These are phyloP conservation scores for Ascomycota sp. DNA, from an alignment of 2,329 filamentous ascomycete species.

Conservation along the genomic window DNA sequence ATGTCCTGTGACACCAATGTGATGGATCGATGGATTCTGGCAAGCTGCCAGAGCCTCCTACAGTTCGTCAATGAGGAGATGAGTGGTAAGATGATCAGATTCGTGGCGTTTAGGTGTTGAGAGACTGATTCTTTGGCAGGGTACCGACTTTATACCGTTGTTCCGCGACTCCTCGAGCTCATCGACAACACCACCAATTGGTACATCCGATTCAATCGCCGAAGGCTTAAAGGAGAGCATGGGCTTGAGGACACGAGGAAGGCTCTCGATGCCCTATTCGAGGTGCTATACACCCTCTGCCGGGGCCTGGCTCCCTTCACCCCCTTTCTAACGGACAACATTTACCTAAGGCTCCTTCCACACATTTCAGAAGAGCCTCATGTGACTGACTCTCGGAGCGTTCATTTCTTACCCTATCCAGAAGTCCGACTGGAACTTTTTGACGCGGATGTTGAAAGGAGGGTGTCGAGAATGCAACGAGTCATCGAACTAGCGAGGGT, in stretches of 20 bases:
- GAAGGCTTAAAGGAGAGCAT: conserved; percentile 73
- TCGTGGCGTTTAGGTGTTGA: background rate
- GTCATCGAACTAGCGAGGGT: conserved; percentile 81
- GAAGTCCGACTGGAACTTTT: conserved; percentile 76
- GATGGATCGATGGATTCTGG: conserved; percentile 90
- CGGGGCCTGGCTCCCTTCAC: conserved; percentile 82
- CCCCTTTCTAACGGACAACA: conserved; percentile 84
- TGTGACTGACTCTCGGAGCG: conserved; percentile 55
- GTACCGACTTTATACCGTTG: conserved; percentile 74
- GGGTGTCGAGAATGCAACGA: conserved; percentile 77
- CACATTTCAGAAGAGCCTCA: conserved; percentile 53
- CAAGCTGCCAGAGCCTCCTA: conserved; percentile 73
- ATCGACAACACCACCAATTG: conserved; percentile 96
- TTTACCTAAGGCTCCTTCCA: conserved; percentile 64
- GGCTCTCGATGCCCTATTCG: conserved; percentile 81
- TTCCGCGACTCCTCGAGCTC: conserved; percentile 57
- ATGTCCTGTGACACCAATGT: conserved; percentile 67
- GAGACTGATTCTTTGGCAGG: conserved; percentile 12
- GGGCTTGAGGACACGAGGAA: conserved; percentile 70
- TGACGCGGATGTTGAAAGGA: conserved; percentile 63
- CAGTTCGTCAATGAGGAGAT: conserved; percentile 88
- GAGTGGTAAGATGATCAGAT: conserved; percentile 31
- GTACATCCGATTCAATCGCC: conserved; percentile 91
- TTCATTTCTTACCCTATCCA: conserved; percentile 83
- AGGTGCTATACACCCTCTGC: conserved; percentile 75